Conservation (phyloP, 1,284 basidiomycete species). For the Tilletia caries region DNA sequence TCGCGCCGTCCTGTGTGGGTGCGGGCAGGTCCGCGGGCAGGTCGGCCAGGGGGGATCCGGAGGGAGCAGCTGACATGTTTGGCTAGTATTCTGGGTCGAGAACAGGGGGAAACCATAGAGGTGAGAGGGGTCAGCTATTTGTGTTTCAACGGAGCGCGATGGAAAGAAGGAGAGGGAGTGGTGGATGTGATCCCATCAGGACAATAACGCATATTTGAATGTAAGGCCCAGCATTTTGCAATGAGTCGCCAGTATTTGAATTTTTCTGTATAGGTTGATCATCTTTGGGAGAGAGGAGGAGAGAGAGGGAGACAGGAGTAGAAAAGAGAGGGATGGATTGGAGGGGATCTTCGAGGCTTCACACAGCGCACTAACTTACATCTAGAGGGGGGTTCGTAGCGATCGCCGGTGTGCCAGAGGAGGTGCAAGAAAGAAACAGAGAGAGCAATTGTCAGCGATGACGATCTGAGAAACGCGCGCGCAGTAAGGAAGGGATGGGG, state of each 20-base stretch:
- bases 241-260: conserved; percentile 1
- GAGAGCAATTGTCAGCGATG: too few species aligned
- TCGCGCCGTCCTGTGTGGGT: conserved; percentile 25
- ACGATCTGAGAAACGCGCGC: not conserved
- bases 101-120: conserved; percentile 9
- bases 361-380: too few species aligned
- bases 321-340: not conserved
- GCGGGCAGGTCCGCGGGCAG: not conserved
- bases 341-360: too few species aligned
- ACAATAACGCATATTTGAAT: conserved; percentile 8
- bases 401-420: too few species aligned
- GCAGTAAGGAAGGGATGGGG: not conserved
- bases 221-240: conserved; percentile 1
- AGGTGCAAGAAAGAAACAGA: too few species aligned
- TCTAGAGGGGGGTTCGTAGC: too few species aligned
- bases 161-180: too few species aligned
- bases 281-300: not conserved
- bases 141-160: not conserved
- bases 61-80: conserved; percentile 10
- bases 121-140: not conserved
- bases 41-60: conserved; percentile 11
- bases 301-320: not conserved
- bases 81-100: not conserved
- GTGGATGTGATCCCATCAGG: not conserved
- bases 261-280: not conserved